Percentiles rank a stretch among this genome's conserved stretches.
phyloP scores from a whole-genome alignment of 768 basidiomycete species.

The Termitomyces sp. region DNA sequence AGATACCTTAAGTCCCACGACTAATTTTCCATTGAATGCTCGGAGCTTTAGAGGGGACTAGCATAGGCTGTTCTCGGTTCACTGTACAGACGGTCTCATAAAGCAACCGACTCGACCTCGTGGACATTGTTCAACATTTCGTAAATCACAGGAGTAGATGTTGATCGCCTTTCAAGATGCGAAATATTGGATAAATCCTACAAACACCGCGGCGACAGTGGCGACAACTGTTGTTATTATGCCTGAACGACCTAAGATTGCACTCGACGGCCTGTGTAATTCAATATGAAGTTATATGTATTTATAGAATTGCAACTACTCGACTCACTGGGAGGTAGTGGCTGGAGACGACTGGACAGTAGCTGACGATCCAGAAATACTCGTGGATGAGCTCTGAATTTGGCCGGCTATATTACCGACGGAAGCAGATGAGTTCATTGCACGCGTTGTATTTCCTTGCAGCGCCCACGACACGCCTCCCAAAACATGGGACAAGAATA shows the following conservation, averaged over 20 bases:
- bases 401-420: slow-evolving; percentile 44
- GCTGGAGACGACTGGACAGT: not conserved
- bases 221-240: not conserved
- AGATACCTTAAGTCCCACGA: not conserved
- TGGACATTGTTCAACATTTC: not conserved
- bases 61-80: not conserved
- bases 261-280: slow-evolving; percentile 2
- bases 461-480: slow-evolving; percentile 75
- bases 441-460: slow-evolving; percentile 65
- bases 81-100: not conserved
- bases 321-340: slow-evolving; percentile 4
- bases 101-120: not conserved
- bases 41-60: not conserved
- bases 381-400: slow-evolving; percentile 9
- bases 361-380: not conserved
- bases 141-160: not conserved
- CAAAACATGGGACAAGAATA: slow-evolving; percentile 70
- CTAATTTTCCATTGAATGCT: not conserved
- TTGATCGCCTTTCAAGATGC: not conserved
- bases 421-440: slow-evolving; percentile 54
- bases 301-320: not conserved
- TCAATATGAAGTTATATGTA: not conserved
- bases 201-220: not conserved
- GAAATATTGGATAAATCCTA: slow-evolving; percentile 1
- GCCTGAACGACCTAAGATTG: not conserved